Evolutionary conservation across 345 rosid species (phyloP).

Genomic region (Cardamine chenopodiifolia): DNA sequence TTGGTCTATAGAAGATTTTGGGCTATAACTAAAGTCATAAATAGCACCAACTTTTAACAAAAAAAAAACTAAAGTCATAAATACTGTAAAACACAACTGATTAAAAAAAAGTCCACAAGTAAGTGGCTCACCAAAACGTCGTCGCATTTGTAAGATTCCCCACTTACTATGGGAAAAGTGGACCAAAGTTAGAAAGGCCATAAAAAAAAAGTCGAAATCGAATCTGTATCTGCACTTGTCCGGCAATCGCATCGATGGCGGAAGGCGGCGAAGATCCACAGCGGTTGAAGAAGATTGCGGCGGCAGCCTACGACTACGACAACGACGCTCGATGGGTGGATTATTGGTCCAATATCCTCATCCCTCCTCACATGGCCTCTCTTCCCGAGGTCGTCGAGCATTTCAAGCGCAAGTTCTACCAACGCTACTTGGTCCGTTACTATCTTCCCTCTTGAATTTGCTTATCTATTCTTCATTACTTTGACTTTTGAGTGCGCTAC

Average conservation of each 20-base stretch:
- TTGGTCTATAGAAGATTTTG: no score
- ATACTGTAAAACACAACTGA: no score
- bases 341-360: conserved; percentile 90
- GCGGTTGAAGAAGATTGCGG: conserved; percentile 76
- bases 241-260: conserved; percentile 53
- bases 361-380: conserved; percentile 90
- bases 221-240: background rate
- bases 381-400: conserved; percentile 85
- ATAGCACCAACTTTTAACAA: no score
- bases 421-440: conserved; percentile 71
- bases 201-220: conserved; percentile 25
- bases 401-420: conserved; percentile 96
- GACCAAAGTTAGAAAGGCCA: conserved; percentile 14
- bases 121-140: no score
- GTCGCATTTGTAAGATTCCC: conserved; percentile 6
- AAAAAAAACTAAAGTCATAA: no score
- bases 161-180: background rate
- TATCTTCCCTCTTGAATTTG: background rate
- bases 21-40: no score
- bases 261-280: conserved; percentile 86
- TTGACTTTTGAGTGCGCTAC: background rate
- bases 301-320: conserved; percentile 86
- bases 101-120: no score
- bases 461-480: background rate
- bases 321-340: conserved; percentile 86